Percentiles rank a stretch among this genome's conserved stretches.
phyloP scores from a whole-genome alignment of 306 rosid species.

The barrel medic (Medicago truncatula) region DNA sequence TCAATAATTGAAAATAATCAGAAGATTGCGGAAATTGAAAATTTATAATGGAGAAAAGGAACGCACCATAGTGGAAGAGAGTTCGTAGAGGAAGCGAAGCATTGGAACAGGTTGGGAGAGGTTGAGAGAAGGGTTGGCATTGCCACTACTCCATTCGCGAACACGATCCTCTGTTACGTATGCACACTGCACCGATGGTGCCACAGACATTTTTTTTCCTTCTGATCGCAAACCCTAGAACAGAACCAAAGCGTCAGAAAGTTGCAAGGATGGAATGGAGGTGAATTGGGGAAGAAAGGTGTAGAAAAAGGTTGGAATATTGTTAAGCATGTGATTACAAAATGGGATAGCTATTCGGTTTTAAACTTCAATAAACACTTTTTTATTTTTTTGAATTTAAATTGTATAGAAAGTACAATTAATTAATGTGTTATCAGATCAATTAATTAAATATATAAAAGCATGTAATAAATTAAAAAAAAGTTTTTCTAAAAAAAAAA shows the following conservation, averaged over 20 bases:
- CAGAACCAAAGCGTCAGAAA: background rate
- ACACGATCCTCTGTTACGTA: conserved; percentile 69
- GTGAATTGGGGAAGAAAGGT: conserved; percentile 34
- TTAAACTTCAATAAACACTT: too few species aligned
- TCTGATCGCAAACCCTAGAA: conserved; percentile 43
- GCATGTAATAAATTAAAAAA: too few species aligned
- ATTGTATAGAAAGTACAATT: too few species aligned
- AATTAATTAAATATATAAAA: too few species aligned
- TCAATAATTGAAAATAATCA: conserved; percentile 22
- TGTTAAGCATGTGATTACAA: too few species aligned
- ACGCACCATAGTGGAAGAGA: conserved; percentile 82
- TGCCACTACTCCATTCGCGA: conserved; percentile 91
- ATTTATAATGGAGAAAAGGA: background rate
- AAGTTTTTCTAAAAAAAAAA: too few species aligned
- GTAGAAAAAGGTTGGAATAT: background rate
- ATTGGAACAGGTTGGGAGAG: conserved; percentile 68
- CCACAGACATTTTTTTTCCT: conserved; percentile 64
- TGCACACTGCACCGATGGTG: conserved; percentile 62
- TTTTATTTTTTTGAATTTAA: too few species aligned
- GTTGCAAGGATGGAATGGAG: background rate
- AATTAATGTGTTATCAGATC: too few species aligned
- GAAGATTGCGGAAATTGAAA: background rate
- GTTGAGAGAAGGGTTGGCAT: conserved; percentile 67
- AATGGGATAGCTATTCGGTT: too few species aligned
- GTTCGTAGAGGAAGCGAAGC: conserved; percentile 96